Conservation (phyloP, 305 asterid species). For the Solanum hybrid region DNA sequence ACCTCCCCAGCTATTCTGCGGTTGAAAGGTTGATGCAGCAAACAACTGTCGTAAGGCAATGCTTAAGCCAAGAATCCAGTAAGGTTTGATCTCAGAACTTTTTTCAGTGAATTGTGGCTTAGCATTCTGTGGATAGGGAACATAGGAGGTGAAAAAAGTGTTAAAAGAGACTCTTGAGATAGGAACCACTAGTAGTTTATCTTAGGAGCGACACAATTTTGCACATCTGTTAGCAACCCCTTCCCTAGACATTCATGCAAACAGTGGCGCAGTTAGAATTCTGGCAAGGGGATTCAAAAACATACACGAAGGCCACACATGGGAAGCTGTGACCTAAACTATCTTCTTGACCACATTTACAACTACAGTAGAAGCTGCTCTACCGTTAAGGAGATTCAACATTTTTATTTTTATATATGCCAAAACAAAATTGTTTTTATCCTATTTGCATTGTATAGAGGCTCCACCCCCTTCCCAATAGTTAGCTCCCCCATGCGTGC, state of each 20-base stretch:
- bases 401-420: too few relatives aligned
- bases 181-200: background rate
- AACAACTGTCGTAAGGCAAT: conserved; percentile 60
- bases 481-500: background rate
- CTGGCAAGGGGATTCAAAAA: background rate
- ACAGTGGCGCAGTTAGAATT: background rate
- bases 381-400: background rate
- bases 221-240: background rate
- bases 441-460: background rate
- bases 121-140: background rate
- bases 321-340: background rate
- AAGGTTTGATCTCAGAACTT: conserved; percentile 51
- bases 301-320: background rate
- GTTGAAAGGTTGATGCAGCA: conserved; percentile 82
- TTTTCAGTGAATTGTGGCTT: conserved; percentile 3
- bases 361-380: background rate
- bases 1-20: conserved; percentile 60
- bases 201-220: background rate
- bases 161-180: background rate
- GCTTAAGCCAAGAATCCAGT: conserved; percentile 58
- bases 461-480: background rate
- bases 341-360: background rate
- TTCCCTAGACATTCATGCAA: background rate
- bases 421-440: background rate
- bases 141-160: background rate